phyloP scores from a whole-genome alignment of 331 rosid species.

The Stylosanthes scabra region DNA sequence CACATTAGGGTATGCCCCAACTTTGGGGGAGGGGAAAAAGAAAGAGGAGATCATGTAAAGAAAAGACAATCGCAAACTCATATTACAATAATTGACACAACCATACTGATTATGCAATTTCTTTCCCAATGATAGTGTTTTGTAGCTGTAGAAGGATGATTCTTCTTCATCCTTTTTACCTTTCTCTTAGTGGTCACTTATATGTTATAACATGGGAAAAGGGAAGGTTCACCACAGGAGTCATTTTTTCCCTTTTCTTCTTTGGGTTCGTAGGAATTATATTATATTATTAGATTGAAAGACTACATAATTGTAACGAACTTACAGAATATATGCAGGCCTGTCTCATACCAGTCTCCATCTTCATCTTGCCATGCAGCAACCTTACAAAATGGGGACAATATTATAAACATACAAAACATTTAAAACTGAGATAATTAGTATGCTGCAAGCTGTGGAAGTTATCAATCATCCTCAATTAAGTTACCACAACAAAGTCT shows the following conservation, averaged over 20 bases:
- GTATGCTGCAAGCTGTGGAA: constrained; percentile 4
- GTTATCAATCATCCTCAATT: constrained; percentile 7
- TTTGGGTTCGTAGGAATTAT: too few species aligned
- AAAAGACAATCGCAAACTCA: constrained; percentile 23
- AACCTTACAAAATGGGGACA: constrained; percentile 59
- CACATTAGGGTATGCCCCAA: constrained; percentile 97
- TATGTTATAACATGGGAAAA: not conserved
- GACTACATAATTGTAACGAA: constrained; percentile 21
- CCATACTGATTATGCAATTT: constrained; percentile 21
- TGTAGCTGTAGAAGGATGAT: constrained; percentile 5
- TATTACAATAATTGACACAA: constrained; percentile 23
- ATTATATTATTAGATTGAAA: not conserved
- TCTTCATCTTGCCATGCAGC: constrained; percentile 99
- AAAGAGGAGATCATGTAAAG: constrained; percentile 5
- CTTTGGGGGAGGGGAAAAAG: constrained; percentile 49
- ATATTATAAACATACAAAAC: constrained; percentile 25
- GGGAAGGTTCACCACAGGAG: not conserved
- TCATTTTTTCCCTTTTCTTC: too few species aligned
- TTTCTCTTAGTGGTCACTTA: not conserved
- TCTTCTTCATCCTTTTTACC: not conserved
- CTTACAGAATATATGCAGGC: constrained; percentile 98
- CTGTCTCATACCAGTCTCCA: constrained; percentile 99
- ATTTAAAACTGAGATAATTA: constrained; percentile 9
- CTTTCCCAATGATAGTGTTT: not conserved
- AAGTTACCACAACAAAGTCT: constrained; percentile 17